Evolutionary conservation across 768 basidiomycete species (phyloP), one percentile per base, ranked within the genome.

Genomic region (Collybia nuda): DNA sequence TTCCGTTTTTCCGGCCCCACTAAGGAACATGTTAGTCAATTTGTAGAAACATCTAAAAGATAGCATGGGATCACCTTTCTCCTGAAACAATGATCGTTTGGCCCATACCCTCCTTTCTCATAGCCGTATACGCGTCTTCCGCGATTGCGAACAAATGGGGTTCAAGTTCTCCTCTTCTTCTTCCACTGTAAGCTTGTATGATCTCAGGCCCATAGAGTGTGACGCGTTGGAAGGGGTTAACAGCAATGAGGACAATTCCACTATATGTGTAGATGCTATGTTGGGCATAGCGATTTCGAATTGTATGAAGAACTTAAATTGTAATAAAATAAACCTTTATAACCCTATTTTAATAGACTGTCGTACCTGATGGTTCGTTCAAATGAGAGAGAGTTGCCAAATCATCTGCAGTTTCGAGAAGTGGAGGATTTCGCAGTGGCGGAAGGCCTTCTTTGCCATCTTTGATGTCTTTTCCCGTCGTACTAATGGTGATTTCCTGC

Each of bases 71-170:
- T 56, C 62, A 95, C 93, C 91, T 94, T 74, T 99, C 97, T 59
- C 97, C 97, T 28, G 90, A 93, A 53, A 99, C 97, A 57, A 99
- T 97, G 64, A 99, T 98, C 4, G 97, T 99, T 71, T 99, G 97
- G 54, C 98, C 95, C 71, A 87, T 84, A 53, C 90, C 82, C 60
- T 98, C 88, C 66, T 88, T 87, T 55, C 91, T 82, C 97, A 98
- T 98, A 48, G 92, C 91, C 11, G 94, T 95, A 67, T 98, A 93
- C 53, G 97, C 97, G 75, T 98, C 97, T 70, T 99, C 97, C 8
- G 97, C 97, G 58, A 99, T 99, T 18, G 97, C 97, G 69, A 98
- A 99, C 56, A 99, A 68, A 74, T 99, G 97, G 2, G 97, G 97
- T 62, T 98, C 97, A 29, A 98, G 77, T 53, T 98, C 97, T 36